Percentiles rank a stretch among this genome's conserved stretches.
These are phyloP conservation scores for Trametes cinnabarina DNA, from an alignment of 768 basidiomycete genomes.

Conservation along the genomic window DNA sequence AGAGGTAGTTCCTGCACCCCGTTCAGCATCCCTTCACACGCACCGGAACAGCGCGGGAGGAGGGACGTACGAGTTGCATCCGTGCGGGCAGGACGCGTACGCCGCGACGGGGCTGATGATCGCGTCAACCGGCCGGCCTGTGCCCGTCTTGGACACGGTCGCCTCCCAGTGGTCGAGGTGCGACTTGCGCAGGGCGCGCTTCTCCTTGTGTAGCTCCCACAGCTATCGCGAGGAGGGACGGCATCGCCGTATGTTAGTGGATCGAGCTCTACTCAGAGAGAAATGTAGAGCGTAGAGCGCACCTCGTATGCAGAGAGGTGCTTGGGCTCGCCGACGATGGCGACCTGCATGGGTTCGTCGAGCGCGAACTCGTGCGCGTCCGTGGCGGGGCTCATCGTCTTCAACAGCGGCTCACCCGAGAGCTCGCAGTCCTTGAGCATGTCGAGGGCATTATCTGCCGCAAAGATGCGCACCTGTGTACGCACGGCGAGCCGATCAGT, in stretches of 20 bases:
- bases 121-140: slow-evolving; percentile 51
- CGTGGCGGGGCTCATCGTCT: slow-evolving; percentile 36
- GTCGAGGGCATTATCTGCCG: slow-evolving; percentile 43
- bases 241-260: slow-evolving; percentile 9
- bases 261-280: too few species aligned
- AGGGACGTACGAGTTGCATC: slow-evolving; percentile 38
- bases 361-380: slow-evolving; percentile 39
- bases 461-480: slow-evolving; percentile 36
- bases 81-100: slow-evolving; percentile 45
- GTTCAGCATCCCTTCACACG: slow-evolving; percentile 17
- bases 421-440: slow-evolving; percentile 33
- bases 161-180: slow-evolving; percentile 51
- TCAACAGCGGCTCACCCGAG: slow-evolving; percentile 44
- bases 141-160: slow-evolving; percentile 42
- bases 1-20: slow-evolving; percentile 36
- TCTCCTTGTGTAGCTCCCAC: slow-evolving; percentile 47
- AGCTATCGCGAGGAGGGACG: slow-evolving; percentile 27
- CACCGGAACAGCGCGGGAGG: not conserved
- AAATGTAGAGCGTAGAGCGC: too few species aligned
- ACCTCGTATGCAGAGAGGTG: slow-evolving; percentile 24
- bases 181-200: slow-evolving; percentile 40
- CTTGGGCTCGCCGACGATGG: slow-evolving; percentile 39
- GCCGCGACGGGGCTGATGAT: slow-evolving; percentile 47
- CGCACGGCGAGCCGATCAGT: too few species aligned
- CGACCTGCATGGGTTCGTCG: slow-evolving; percentile 43